Conservation (phyloP, 768 basidiomycete species). For the Amanita pseudoporphyria region DNA sequence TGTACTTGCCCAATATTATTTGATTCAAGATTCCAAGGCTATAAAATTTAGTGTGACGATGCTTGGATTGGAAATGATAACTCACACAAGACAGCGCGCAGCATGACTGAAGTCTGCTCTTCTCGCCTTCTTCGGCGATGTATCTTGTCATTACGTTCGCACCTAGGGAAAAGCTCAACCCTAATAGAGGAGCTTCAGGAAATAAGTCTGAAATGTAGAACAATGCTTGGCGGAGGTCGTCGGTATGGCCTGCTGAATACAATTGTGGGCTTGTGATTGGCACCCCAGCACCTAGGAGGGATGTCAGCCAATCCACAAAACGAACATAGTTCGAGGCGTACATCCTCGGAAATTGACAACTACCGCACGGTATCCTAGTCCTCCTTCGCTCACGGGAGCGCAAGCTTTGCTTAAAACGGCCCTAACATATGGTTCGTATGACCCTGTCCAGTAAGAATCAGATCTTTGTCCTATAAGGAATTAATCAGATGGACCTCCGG, state of each 20-base stretch:
- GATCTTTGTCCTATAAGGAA: background rate
- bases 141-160: conserved; percentile 88
- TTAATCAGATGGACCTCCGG: conserved; percentile 30
- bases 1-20: conserved; percentile 37
- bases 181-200: conserved; percentile 76
- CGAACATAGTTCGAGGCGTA: conserved; percentile 27
- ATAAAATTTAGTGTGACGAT: conserved; percentile 9
- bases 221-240: conserved; percentile 78
- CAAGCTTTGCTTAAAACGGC: conserved; percentile 71
- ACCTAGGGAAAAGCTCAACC: conserved; percentile 89
- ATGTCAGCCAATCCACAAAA: conserved; percentile 10
- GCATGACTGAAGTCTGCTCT: conserved; percentile 52
- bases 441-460: conserved; percentile 38
- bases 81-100: conserved; percentile 71
- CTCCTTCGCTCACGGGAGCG: conserved; percentile 63
- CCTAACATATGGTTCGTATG: conserved; percentile 85
- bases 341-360: conserved; percentile 94
- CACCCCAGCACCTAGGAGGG: conserved; percentile 63
- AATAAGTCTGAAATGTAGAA: conserved; percentile 63
- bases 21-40: conserved; percentile 46
- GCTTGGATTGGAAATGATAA: conserved; percentile 16
- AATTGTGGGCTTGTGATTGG: conserved; percentile 76
- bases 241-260: conserved; percentile 84
- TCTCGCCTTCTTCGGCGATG: conserved; percentile 70
- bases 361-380: conserved; percentile 81